Base-by-base conservation (phyloP, 2,329 filamentous ascomycete genomes). In the Tolypocladium ophioglossoides region DNA sequence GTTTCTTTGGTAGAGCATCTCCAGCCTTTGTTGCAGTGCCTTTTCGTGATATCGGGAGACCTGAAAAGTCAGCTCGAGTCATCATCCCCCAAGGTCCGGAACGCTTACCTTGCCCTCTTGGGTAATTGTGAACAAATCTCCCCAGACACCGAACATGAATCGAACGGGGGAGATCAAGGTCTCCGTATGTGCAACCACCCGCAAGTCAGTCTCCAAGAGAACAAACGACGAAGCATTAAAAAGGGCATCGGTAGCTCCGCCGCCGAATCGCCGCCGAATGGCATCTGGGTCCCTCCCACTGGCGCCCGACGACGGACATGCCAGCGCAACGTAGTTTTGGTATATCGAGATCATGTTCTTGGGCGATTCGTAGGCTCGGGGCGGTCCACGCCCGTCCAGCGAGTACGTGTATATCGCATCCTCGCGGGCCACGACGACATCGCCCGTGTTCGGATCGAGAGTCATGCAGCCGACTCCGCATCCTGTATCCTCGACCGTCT, bases 401-500 rank as follows among this genome's bases (percentile, higher is more conserved):
- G 86, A 88, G 70, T 97, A 99, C 56, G 89, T 91, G 71, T 97
- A 97, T 53, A 99, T 87, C 9, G 92, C 94, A 78, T 99, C 95
- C 61, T 96, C 90, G 57, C 94, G 79, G 1, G 87, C 94, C n/a
- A 99, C 86, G 3, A 99, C 82, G 22, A 99, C 85, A 59, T 96
- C 89, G 6, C 87, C 89, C 0, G 84, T 87, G 57, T 81, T 79
- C 57, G 80, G 83, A 68, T 96, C 90, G 14, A 92, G 78, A 0
- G 90, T 88, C 89, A 99, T 96, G 69, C 95, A 99, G 1, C 91
- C 91, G n/a, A 95, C 83, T 12, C 83, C 91, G 65, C 92, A 97
- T 2, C 94, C 94, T 20, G 82, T 78, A 65, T 97, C 91, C 66
- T 97, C 94, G 20, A 97, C 78, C 0, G 89, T 89, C 60, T 91